Evolutionary conservation across 371 early-diverging fungal genomes (phyloP), one percentile per base, ranked within the genome.

Genomic region (Mucor racemosus): DNA sequence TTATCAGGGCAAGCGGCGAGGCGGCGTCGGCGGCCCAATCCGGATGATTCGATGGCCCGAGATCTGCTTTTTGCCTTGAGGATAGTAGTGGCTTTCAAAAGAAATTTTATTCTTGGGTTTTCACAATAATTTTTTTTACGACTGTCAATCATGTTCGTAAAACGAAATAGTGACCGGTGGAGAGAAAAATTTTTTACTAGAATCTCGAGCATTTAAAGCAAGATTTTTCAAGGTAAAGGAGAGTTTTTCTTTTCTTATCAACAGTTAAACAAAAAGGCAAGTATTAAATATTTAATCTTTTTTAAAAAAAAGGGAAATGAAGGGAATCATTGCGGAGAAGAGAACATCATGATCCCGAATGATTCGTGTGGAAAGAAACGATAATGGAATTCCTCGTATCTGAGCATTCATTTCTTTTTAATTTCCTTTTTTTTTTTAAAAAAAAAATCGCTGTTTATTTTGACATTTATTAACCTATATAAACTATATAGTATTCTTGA

Each of bases 321-420:
- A 53, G 50, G 34, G 19, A 53, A 44, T 53, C 58, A 34, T 66
- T 63, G 71, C 71, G 58, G 66, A 35, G 71, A 71, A 71, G 71
- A 71, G 65, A 70, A 71, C 55, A 66, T 67, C 64, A 53, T 59
- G 64, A 66, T 60, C 68, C 72, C 57, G 68, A 75, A 66, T 60
- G 68, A 61, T 60, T 62, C 68, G 56, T 75, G 72, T 68, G 60
- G 72, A 75, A 44, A 54, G 59, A 75, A 64, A 58, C 60, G 69
- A 69, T 57, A 75, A 75, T 74, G 74, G 74, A 74, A 74, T 74
- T 74, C 74, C 74, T 74, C 74, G 74, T 71, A 71, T 74, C 74
- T 74, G 74, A 74, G 71, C 71, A 48, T 54, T 67, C 66, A 46
- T 42, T 44, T 67, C 56, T 54, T 54, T 36, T 59, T 13, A 33